Evolutionary conservation across 2,329 filamentous ascomycete genomes (phyloP).

Genomic region (Trichoderma brevicompactum): DNA sequence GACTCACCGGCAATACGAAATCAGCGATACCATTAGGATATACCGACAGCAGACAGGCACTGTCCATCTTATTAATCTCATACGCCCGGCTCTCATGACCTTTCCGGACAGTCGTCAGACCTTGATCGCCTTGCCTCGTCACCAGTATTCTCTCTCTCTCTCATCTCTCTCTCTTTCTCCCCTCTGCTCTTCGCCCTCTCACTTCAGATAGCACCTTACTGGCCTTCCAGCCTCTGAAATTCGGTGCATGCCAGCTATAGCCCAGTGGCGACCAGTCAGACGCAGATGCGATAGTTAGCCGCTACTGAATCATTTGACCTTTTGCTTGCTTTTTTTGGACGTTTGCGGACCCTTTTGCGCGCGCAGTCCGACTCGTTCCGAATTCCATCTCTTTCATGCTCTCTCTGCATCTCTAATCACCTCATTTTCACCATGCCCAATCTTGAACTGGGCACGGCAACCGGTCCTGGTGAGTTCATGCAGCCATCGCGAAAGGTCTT

Average conservation of each 20-base stretch:
- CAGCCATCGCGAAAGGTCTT: neutral
- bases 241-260: neutral
- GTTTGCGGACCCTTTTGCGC: neutral
- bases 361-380: neutral
- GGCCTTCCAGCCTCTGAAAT: neutral
- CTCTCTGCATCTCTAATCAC: neutral
- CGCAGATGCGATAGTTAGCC: neutral
- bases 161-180: neutral
- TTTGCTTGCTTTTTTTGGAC: neutral
- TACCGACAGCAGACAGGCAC: neutral
- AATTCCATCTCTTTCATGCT: neutral
- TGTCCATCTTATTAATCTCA: neutral
- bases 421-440: constrained; percentile 34
- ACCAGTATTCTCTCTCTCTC: neutral
- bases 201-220: neutral
- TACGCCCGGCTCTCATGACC: constrained; percentile 17
- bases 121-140: neutral
- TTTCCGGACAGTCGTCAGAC: constrained; percentile 6
- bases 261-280: constrained; percentile 16
- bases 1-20: neutral
- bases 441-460: constrained; percentile 39
- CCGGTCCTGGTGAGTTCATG: constrained; percentile 49
- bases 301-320: neutral
- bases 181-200: neutral
- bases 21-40: neutral